Percentiles rank a stretch among this genome's conserved stretches.
These are phyloP conservation scores for Colletotrichum agaves DNA, from an alignment of 2,329 filamentous ascomycete genomes.

Conservation along the genomic window DNA sequence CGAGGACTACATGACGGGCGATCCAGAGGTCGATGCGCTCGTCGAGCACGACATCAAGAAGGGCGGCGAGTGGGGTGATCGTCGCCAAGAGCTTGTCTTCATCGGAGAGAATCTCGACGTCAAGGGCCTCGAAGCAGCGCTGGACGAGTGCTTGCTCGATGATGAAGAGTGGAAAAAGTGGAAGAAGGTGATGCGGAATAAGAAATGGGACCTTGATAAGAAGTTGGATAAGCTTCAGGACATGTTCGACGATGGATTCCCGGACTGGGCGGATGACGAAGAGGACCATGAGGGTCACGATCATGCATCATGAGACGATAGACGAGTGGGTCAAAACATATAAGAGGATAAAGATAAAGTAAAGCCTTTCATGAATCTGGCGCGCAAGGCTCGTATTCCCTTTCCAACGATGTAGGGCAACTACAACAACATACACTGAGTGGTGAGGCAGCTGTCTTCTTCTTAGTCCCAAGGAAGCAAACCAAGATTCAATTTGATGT, in stretches of 20 bases:
- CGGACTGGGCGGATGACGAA: conserved; percentile 61
- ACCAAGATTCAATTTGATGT: too few species aligned
- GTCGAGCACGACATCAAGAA: conserved; percentile 61
- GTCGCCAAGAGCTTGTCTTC: conserved; percentile 78
- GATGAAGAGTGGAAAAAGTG: conserved; percentile 67
- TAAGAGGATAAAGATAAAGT: not conserved
- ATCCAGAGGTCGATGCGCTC: conserved; percentile 59
- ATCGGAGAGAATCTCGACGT: conserved; percentile 74
- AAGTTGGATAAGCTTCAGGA: conserved; percentile 59
- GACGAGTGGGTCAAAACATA: not conserved
- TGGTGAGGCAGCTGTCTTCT: too few species aligned
- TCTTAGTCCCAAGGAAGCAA: too few species aligned
- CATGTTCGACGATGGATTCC: conserved; percentile 69
- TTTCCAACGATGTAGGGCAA: too few species aligned
- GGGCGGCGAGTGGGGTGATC: conserved; percentile 73
- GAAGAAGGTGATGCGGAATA: conserved; percentile 61
- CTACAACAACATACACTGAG: too few species aligned
- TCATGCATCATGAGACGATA: conserved; percentile 25
- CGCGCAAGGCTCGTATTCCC: too few species aligned
- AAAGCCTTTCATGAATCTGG: not conserved
- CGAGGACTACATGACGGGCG: conserved; percentile 59
- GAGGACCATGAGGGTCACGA: conserved; percentile 47
- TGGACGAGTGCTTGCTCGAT: conserved; percentile 72
- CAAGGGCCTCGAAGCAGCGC: conserved; percentile 57
- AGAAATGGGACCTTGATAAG: conserved; percentile 47